Conservation (phyloP, 495 filamentous ascomycete genomes). For the Aspergillus sparsus region DNA sequence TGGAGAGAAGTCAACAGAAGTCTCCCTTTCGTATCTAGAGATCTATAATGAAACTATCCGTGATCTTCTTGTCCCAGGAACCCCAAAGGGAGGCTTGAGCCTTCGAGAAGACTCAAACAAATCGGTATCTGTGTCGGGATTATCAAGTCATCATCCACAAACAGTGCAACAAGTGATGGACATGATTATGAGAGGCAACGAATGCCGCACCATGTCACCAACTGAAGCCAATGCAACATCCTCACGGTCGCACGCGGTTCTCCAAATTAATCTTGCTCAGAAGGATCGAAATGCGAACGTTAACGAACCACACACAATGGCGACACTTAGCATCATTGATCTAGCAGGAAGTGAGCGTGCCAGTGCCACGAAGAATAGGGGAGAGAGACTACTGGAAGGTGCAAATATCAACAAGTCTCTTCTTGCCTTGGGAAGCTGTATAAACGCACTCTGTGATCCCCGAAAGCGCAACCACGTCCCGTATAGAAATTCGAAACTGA, state of each 20-base stretch:
- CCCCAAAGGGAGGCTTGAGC: slow-evolving; percentile 85
- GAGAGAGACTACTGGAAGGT: slow-evolving; percentile 87
- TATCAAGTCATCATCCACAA: slow-evolving; percentile 88
- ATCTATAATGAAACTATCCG: slow-evolving; percentile 99
- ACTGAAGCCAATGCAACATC: slow-evolving; percentile 98
- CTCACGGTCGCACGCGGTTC: slow-evolving; percentile 95
- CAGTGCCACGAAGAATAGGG: slow-evolving; percentile 94
- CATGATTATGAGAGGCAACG: slow-evolving; percentile 96
- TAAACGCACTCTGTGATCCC: slow-evolving; percentile 96
- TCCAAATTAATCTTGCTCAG: slow-evolving; percentile 94
- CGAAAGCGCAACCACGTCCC: slow-evolving; percentile 92
- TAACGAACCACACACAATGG: slow-evolving; percentile 96
- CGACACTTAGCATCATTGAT: slow-evolving; percentile 97
- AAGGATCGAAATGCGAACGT: slow-evolving; percentile 92
- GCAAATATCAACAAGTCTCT: slow-evolving; percentile 99
- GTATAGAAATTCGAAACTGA: slow-evolving; percentile 97
- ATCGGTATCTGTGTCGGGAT: slow-evolving; percentile 85
- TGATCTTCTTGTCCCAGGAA: slow-evolving; percentile 84
- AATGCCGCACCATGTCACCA: slow-evolving; percentile 91
- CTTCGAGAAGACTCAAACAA: slow-evolving; percentile 94
- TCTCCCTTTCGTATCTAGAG: slow-evolving; percentile 94
- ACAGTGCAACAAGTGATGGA: slow-evolving; percentile 97
- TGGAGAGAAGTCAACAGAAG: slow-evolving; percentile 82
- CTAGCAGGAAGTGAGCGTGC: slow-evolving; percentile 94
- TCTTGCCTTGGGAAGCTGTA: slow-evolving; percentile 92